Evolutionary conservation across 176 grass and related monocot genomes (phyloP), one percentile per base, ranked within the genome.

Genomic region (Ananas comosus): DNA sequence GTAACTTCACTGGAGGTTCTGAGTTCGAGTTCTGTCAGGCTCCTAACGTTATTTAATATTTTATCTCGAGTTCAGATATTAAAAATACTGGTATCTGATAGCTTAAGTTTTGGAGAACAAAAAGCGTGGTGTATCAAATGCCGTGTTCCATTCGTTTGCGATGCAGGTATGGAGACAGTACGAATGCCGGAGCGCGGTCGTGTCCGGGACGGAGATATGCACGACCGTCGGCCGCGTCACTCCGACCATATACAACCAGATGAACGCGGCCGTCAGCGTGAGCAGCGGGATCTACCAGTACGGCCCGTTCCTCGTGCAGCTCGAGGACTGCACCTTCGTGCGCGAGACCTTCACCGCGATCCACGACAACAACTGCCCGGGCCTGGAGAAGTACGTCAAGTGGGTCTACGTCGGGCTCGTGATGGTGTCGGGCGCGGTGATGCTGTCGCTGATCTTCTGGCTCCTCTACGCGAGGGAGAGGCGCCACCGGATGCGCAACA

Each of bases 361-460:
- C 70, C 56, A 70, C 66, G 66, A 63, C 51, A 71, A 87, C 52
- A 70, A 99, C 77, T 99, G 89, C 75, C 94, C 94, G 1, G 87
- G 82, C 42, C 78, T 99, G 65, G 70, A 86, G 47, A 65, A 69
- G 17, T 90, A 93, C 78, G 90, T 86, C 83, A 87, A 73, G 59
- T 88, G 81, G 89, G 82, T 93, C 2, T 99, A 93, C 64, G n/a
- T 91, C 0, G 94, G 94, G 3, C 82, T 99, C 17, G 84, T 84
- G 64, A 85, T 90, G 65, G 87, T 93, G 19, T 99, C 94, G 0
- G 8, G 63, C 1, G 82, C 87, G 0, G 86, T 99, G 65, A 99
- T 90, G 89, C 69, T 93, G 17, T 99, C 94, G 0, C 69, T 91
- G 4, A 79, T 88, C 3, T 99, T 93, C 79, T 99, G 94, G 89